Conservation (phyloP, 495 filamentous ascomycete species). For the Penicillium cinerascens region DNA sequence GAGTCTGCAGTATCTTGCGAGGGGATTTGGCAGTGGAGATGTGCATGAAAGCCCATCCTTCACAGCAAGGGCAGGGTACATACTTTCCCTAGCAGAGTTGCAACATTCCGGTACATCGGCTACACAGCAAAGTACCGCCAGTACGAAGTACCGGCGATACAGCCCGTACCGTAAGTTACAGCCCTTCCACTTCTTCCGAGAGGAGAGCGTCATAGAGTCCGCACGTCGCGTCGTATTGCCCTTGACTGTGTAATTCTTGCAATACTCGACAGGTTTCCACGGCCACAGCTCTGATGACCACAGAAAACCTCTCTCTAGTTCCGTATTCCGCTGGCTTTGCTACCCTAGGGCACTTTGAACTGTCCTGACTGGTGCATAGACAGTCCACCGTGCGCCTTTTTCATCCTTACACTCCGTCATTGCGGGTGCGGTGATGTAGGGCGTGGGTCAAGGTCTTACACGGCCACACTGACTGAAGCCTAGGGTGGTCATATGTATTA, state of each 20-base stretch:
- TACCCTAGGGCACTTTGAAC: background rate
- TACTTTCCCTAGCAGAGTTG: background rate
- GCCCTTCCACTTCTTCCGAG: conserved; percentile 19
- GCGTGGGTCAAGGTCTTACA: conserved; percentile 22
- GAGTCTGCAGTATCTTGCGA: conserved; percentile 1
- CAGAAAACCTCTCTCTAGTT: background rate
- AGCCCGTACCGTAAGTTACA: conserved; percentile 18
- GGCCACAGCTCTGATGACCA: background rate
- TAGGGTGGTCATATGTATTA: conserved; percentile 1
- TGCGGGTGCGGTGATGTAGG: conserved; percentile 18
- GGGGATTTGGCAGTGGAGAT: background rate
- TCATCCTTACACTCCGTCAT: conserved; percentile 13
- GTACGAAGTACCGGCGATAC: background rate
- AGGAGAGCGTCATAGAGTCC: conserved; percentile 24
- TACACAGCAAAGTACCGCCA: conserved; percentile 2
- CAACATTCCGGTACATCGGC: conserved; percentile 17
- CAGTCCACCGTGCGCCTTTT: background rate
- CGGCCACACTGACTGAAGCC: conserved; percentile 5
- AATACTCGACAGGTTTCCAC: background rate
- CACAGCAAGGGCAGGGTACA: background rate
- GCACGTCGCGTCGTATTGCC: conserved; percentile 7
- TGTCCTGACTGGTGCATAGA: background rate
- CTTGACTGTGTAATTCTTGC: background rate
- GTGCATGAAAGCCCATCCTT: background rate
- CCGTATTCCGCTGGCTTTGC: conserved; percentile 1